Evolutionary conservation across 176 grass and related monocot genomes (phyloP), one percentile per base, ranked within the genome.

Genomic region (Hyparrhenia diplandra): DNA sequence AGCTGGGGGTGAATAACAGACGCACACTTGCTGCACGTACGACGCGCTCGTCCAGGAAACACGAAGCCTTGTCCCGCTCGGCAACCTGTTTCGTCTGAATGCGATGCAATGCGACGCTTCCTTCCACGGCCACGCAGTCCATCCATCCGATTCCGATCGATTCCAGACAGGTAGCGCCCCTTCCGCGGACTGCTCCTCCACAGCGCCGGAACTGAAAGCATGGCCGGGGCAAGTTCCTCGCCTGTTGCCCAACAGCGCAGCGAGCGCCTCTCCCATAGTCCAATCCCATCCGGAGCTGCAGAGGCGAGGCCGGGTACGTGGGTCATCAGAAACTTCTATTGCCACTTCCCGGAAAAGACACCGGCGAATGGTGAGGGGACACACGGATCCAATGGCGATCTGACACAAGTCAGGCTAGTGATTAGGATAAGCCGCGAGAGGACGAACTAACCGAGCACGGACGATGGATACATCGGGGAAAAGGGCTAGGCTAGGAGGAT

Each of bases 151-250:
- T n/a, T n/a, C n/a, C n/a, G n/a, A n/a, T n/a, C n/a, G n/a, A n/a
- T n/a, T n/a, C n/a, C 59, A 28, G 59, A 29, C 40, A 18, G 49
- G 63, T 37, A 85, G 55, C 28, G 3, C 37, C 64, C 36, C 46
- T 66, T 89, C 82, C 41, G 39, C 25, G 71, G 42, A 85, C 82
- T 89, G 82, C 24, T 86, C 78, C 42, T 67, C 30, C 45, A 61
- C 78, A 89, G 73, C 73, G 18, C 18, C 84, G 12, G 47, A 39
- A 86, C 84, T 46, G 73, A 67, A 78, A 86, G 79, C 65, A 39
- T 47, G 2, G 13, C 2, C 23, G 20, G 60, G 55, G 55, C n/a
- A 21, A 83, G 67, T 86, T 82, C 40, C 25, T 40, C 82, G 67
- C 64, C 88, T 82, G 27, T 86, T 78, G 46, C 72, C 83, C 46